Evolutionary conservation across 192 early-diverging fungal species (phyloP).

Genomic region (Coemansia sp.): DNA sequence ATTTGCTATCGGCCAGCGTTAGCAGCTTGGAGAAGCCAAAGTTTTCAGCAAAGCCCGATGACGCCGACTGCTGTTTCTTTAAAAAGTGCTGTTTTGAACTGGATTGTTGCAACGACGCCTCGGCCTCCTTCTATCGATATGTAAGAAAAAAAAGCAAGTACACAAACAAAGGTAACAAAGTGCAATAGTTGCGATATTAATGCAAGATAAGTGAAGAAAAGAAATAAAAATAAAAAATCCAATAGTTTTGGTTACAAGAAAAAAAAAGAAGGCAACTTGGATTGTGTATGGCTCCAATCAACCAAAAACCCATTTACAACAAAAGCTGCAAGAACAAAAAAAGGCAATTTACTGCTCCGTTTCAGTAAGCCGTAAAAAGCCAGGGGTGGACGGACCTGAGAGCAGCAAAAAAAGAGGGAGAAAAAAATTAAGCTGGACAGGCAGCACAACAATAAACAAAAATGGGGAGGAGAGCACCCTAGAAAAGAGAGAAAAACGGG

Average conservation of each 20-base stretch:
- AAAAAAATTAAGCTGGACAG: not conserved
- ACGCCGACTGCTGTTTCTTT: slow-evolving; percentile 53
- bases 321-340: no score
- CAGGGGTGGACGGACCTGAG: no score
- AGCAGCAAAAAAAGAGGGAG: no score
- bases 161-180: slow-evolving; percentile 7
- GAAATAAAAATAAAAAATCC: no score
- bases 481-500: not conserved
- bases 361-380: no score
- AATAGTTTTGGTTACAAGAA: no score
- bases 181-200: no score
- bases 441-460: no score
- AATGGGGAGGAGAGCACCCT: slow-evolving; percentile 2
- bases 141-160: slow-evolving; percentile 3
- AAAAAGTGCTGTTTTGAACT: slow-evolving; percentile 27
- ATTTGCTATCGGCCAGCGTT: slow-evolving; percentile 33
- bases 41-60: slow-evolving; percentile 46
- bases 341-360: no score
- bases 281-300: no score
- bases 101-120: slow-evolving; percentile 4
- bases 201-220: slow-evolving; percentile 10
- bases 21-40: slow-evolving; percentile 43
- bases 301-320: no score
- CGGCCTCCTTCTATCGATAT: slow-evolving; percentile 45
- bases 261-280: no score